Conservation (phyloP, 2,329 filamentous ascomycete genomes). For the Colletotrichum chlorophyti region DNA sequence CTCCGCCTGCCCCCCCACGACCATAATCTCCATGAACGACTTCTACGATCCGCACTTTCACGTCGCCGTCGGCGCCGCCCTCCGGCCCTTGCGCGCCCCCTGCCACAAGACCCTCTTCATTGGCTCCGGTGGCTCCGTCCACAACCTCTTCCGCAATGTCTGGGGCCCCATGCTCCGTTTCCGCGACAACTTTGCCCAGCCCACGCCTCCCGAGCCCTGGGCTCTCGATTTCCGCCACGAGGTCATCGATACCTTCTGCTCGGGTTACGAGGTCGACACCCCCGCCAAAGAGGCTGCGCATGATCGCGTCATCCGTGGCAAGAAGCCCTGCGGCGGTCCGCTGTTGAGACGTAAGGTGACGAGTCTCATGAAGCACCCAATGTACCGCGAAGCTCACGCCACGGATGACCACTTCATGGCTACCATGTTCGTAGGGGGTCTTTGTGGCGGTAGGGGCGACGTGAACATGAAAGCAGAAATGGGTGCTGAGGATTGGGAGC, state of each 20-base stretch:
- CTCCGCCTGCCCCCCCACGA: slow-evolving; percentile 67
- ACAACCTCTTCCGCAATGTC: slow-evolving; percentile 73
- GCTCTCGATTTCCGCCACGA: slow-evolving; percentile 71
- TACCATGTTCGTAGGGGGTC: slow-evolving; percentile 67
- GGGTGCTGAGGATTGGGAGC: slow-evolving; percentile 69
- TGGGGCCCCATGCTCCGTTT: slow-evolving; percentile 71
- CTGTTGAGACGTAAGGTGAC: slow-evolving; percentile 60
- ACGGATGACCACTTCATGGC: slow-evolving; percentile 77
- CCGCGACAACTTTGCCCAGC: slow-evolving; percentile 67
- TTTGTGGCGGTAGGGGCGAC: slow-evolving; percentile 56
- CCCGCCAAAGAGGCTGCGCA: slow-evolving; percentile 39
- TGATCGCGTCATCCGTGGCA: slow-evolving; percentile 16
- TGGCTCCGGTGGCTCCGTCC: slow-evolving; percentile 68
- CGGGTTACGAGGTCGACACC: slow-evolving; percentile 54
- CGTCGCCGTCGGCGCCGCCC: slow-evolving; percentile 61
- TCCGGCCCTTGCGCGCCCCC: slow-evolving; percentile 62
- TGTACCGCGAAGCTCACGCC: slow-evolving; percentile 70
- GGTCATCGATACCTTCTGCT: slow-evolving; percentile 40
- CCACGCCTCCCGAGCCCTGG: slow-evolving; percentile 63
- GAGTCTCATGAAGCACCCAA: slow-evolving; percentile 72
- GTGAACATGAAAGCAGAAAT: slow-evolving; percentile 47
- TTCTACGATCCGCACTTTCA: slow-evolving; percentile 49
- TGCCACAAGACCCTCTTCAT: slow-evolving; percentile 54
- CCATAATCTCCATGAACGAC: slow-evolving; percentile 46
- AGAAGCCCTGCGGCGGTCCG: slow-evolving; percentile 50